phyloP scores from a whole-genome alignment of 768 basidiomycete species.

The Hypsizygus marmoreus region DNA sequence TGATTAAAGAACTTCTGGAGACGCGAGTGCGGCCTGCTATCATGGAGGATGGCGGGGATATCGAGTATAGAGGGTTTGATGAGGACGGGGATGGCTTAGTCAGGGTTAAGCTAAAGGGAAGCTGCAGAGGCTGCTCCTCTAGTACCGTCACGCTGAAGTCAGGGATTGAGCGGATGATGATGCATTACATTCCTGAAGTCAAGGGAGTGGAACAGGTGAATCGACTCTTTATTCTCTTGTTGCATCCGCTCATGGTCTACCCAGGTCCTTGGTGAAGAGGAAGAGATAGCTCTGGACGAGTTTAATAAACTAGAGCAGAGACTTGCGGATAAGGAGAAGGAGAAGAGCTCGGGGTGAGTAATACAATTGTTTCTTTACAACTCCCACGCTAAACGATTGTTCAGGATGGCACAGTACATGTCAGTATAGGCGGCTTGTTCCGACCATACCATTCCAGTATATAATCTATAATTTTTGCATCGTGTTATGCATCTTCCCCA shows the following conservation, averaged over 20 bases:
- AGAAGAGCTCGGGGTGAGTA: conserved; percentile 49
- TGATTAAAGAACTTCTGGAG: conserved; percentile 98
- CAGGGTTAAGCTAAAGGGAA: conserved; percentile 91
- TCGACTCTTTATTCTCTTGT: conserved; percentile 1
- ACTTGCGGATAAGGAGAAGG: conserved; percentile 45
- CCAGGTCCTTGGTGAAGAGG: conserved; percentile 89
- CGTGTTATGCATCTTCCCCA: no score
- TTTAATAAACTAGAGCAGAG: conserved; percentile 86
- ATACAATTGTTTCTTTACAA: not conserved
- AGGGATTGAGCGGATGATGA: conserved; percentile 98
- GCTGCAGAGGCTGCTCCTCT: conserved; percentile 93
- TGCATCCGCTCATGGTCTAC: conserved; percentile 5
- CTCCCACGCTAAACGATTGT: not conserved
- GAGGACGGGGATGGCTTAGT: conserved; percentile 81
- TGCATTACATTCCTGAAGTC: conserved; percentile 98
- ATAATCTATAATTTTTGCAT: no score
- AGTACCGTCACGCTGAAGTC: conserved; percentile 95
- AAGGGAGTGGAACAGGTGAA: conserved; percentile 86
- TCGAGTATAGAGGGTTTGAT: conserved; percentile 91
- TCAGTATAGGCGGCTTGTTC: conserved; percentile 49
- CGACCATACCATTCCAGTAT: no score
- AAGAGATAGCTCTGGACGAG: conserved; percentile 82
- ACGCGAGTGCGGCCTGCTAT: conserved; percentile 95
- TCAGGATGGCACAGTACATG: conserved; percentile 83
- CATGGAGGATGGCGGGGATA: conserved; percentile 98